Conservation (phyloP, 148 eudicot species). For the Polygonum maritimum region DNA sequence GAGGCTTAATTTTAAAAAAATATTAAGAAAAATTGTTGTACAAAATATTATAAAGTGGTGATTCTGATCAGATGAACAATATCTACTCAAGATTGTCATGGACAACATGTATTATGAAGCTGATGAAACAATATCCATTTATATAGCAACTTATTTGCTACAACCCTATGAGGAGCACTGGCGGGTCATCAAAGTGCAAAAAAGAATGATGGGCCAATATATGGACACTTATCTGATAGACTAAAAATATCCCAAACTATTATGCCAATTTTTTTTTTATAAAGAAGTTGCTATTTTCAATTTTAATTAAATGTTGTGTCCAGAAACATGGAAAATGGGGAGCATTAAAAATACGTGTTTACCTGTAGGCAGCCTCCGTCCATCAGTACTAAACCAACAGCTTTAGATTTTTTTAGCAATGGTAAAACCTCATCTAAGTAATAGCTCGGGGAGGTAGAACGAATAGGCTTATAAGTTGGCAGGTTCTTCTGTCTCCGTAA, state of each 20-base stretch:
- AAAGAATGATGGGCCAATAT: not conserved
- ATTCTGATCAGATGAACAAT: too few species aligned
- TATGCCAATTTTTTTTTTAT: not conserved
- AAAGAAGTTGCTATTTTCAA: not conserved
- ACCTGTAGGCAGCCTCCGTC: slow-evolving; percentile 97
- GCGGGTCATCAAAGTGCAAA: not conserved
- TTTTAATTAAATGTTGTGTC: not conserved
- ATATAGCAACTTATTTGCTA: not conserved
- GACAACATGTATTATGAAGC: slow-evolving; percentile 1
- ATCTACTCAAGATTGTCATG: not conserved
- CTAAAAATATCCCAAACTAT: not conserved
- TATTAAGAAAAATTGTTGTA: not conserved
- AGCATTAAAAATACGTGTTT: slow-evolving; percentile 7
- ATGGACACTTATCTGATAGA: not conserved
- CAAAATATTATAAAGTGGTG: not conserved
- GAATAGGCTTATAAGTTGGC: slow-evolving; percentile 70
- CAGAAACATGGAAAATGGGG: not conserved
- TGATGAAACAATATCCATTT: not conserved
- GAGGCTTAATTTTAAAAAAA: not conserved
- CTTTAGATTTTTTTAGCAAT: slow-evolving; percentile 56
- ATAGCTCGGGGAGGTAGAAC: slow-evolving; percentile 48
- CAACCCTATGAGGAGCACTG: not conserved
- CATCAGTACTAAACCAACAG: slow-evolving; percentile 64
- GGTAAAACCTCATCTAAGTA: slow-evolving; percentile 70
- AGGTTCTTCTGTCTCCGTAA: slow-evolving; percentile 56